phyloP scores from a whole-genome alignment of 345 rosid genomes.

The Hibiscus tridactylites region DNA sequence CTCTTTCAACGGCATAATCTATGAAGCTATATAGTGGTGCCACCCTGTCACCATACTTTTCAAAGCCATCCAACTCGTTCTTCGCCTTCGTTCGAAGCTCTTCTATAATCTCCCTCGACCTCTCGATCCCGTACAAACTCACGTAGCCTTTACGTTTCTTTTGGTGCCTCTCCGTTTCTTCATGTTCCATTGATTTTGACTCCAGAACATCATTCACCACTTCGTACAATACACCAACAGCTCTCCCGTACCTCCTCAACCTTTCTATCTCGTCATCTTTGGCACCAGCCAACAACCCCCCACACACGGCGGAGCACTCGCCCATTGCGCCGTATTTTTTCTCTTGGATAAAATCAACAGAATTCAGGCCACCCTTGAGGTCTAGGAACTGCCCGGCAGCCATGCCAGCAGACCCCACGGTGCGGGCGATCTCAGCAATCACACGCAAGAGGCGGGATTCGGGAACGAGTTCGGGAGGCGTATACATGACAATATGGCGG shows the following conservation, averaged over 20 bases:
- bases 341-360: slow-evolving; percentile 59
- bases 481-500: slow-evolving; percentile 73
- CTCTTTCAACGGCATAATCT: slow-evolving; percentile 64
- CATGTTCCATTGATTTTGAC: slow-evolving; percentile 18
- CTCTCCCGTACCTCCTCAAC: slow-evolving; percentile 75
- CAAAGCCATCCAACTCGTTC: slow-evolving; percentile 53
- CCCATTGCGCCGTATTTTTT: slow-evolving; percentile 87
- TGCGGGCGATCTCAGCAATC: slow-evolving; percentile 81
- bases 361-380: slow-evolving; percentile 64
- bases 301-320: slow-evolving; percentile 90
- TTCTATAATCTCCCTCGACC: slow-evolving; percentile 57
- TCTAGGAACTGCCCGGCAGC: slow-evolving; percentile 95
- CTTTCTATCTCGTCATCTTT: slow-evolving; percentile 56
- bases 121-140: slow-evolving; percentile 47
- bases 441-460: slow-evolving; percentile 53
- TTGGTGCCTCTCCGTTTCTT: slow-evolving; percentile 17
- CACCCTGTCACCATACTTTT: slow-evolving; percentile 51
- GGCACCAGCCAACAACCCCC: slow-evolving; percentile 87
- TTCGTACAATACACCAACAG: slow-evolving; percentile 79
- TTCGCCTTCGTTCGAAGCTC: slow-evolving; percentile 57
- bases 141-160: slow-evolving; percentile 49
- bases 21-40: slow-evolving; percentile 76
- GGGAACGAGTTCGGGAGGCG: slow-evolving; percentile 66
- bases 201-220: slow-evolving; percentile 63
- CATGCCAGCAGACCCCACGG: slow-evolving; percentile 93